Base-by-base conservation (phyloP, 805 yeast genomes). In the Cyberlindnera misumaiensis region DNA sequence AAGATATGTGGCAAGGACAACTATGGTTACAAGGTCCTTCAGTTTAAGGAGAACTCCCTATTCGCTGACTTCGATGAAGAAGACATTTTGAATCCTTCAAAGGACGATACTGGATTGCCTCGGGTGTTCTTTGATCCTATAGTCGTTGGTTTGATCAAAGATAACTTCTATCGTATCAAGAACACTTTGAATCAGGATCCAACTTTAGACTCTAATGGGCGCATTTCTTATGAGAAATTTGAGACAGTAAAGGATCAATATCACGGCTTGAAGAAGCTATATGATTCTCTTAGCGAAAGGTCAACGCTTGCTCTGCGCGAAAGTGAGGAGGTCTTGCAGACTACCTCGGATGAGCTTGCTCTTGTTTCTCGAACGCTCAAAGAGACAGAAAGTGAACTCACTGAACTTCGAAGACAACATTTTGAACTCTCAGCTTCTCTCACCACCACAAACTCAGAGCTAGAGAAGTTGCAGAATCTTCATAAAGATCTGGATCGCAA, bases 81-180 rank as follows among this genome's bases (percentile, higher is more conserved):
- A 2, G 63, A 65, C 16, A 63, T 75, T 20, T 58, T 74, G 17
- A 64, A 67, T 13, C 74, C 80, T 2, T 66, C 67, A 4, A 71
- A 73, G 45, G 96, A 87, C 55, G 80, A 77, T 3, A 78, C 95
- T 1, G 98, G 98, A 1, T 69, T 90, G 30, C 98, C 97, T 0
- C 75, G 77, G 41, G 83, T 90, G 1, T 87, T 73, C 51, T 82
- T 93, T 53, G 81, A 80, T 41, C 55, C 72, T 0, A 60, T 68
- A 3, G 86, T 86, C 55, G 77, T 84, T 3, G 64, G 63, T 4
- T 62, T 88, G 36, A 63, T 93, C 31, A 78, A 77, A 44, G 93
- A 83, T 2, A 83, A 86, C 50, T 76, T 72, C 44, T 59, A 68
- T 24, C 69, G 96, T 41, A 75, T 93, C 20, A 73, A 72, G 44